Evolutionary conservation across 805 yeast genomes (phyloP).

Genomic region (Lipomyces yamanashiensis): DNA sequence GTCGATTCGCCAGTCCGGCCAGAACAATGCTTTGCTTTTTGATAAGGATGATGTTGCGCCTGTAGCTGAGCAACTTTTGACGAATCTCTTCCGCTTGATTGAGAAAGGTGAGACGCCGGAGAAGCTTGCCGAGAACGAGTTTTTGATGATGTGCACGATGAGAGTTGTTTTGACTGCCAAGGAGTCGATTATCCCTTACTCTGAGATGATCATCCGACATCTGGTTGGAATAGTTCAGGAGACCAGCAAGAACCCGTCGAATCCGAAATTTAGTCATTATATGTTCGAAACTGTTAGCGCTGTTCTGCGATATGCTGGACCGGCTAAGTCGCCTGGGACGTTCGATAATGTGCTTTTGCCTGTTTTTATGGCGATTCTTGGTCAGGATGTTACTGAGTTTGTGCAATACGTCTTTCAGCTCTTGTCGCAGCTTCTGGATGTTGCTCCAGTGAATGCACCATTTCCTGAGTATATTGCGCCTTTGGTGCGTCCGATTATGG

Average conservation of each 20-base stretch:
- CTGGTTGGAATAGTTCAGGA: slow-evolving; percentile 68
- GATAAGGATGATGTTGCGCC: slow-evolving; percentile 72
- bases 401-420: slow-evolving; percentile 91
- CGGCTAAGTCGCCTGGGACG: slow-evolving; percentile 46
- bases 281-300: slow-evolving; percentile 87
- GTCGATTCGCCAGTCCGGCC: slow-evolving; percentile 60
- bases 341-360: slow-evolving; percentile 66
- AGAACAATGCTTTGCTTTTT: slow-evolving; percentile 63
- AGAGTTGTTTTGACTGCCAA: slow-evolving; percentile 79
- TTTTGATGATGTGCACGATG: slow-evolving; percentile 85
- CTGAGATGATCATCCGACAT: slow-evolving; percentile 59
- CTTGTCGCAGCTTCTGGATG: slow-evolving; percentile 76
- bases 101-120: slow-evolving; percentile 72
- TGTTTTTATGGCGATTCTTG: slow-evolving; percentile 65
- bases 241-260: slow-evolving; percentile 88
- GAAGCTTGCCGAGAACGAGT: slow-evolving; percentile 93
- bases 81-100: slow-evolving; percentile 69
- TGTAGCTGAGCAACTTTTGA: slow-evolving; percentile 63
- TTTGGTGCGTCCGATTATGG: slow-evolving; percentile 76
- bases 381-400: slow-evolving; percentile 90
- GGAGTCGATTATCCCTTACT: slow-evolving; percentile 46
- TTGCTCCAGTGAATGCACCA: slow-evolving; percentile 52
- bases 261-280: slow-evolving; percentile 90
- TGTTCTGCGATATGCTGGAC: slow-evolving; percentile 59
- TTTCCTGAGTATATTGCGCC: slow-evolving; percentile 70